These are phyloP conservation scores for Aspergillus ruber DNA, from an alignment of 2,329 filamentous ascomycete species.

Conservation along the genomic window DNA sequence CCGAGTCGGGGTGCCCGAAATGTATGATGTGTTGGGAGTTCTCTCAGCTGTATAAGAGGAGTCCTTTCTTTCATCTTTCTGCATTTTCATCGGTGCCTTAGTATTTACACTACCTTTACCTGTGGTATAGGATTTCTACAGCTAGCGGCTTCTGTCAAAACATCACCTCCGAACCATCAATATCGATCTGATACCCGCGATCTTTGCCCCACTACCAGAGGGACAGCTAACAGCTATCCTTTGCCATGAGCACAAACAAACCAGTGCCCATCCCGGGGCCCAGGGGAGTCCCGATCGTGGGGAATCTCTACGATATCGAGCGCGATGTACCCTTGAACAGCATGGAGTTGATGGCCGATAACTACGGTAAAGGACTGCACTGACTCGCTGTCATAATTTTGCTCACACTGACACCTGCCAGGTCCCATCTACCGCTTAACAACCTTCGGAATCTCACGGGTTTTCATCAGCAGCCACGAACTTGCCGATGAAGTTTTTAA, in stretches of 20 bases:
- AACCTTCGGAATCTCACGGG: slow-evolving; percentile 40
- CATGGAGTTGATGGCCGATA: slow-evolving; percentile 53
- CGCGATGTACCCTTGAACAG: slow-evolving; percentile 51
- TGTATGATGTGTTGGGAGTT: too few relatives aligned
- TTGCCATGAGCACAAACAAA: slow-evolving; percentile 12
- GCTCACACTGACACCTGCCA: slow-evolving; percentile 14
- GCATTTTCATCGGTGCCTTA: too few relatives aligned
- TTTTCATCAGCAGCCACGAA: slow-evolving; percentile 48
- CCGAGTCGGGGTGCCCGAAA: too few relatives aligned
- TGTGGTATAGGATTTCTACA: too few relatives aligned
- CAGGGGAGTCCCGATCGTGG: slow-evolving; percentile 57
- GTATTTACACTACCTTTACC: too few relatives aligned
- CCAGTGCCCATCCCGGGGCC: slow-evolving; percentile 54
- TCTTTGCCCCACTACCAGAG: neutral
- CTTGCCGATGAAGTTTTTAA: slow-evolving; percentile 59
- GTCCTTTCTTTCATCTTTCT: too few relatives aligned
- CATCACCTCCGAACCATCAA: neutral
- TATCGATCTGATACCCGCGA: neutral
- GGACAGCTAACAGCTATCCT: neutral
- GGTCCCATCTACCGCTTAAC: slow-evolving; percentile 55
- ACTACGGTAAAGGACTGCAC: slow-evolving; percentile 49
- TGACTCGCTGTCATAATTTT: neutral
- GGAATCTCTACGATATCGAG: slow-evolving; percentile 60
- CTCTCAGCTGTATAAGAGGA: too few relatives aligned
- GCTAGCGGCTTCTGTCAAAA: too few relatives aligned